These are phyloP conservation scores for Penicillium sp. DNA, from an alignment of 2,329 filamentous ascomycete genomes.

Conservation along the genomic window DNA sequence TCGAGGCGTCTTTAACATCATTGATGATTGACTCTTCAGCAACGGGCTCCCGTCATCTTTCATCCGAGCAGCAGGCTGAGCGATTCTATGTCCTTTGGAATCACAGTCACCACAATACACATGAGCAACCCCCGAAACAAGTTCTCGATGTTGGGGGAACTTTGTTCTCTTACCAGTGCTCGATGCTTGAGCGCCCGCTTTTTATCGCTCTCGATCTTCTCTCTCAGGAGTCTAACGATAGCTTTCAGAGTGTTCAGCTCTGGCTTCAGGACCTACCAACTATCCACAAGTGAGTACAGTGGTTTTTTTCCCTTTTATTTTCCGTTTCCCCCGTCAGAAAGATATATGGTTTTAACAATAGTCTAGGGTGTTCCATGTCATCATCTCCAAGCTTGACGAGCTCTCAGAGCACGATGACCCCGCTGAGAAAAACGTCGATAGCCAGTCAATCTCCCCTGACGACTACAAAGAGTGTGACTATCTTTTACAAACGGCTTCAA, in stretches of 20 bases:
- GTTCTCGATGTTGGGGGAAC: constrained; percentile 30
- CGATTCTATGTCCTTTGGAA: constrained; percentile 46
- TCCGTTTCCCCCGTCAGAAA: too few relatives aligned
- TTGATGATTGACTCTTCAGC: constrained; percentile 60
- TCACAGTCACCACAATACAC: constrained; percentile 42
- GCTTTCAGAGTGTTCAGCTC: constrained; percentile 73
- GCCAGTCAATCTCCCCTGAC: constrained; percentile 52
- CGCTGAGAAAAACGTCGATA: constrained; percentile 35
- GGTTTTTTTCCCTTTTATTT: too few relatives aligned
- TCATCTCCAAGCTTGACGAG: constrained; percentile 37
- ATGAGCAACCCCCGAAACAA: constrained; percentile 39
- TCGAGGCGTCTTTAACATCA: constrained; percentile 75
- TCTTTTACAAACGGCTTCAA: constrained; percentile 72
- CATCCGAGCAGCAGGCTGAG: constrained; percentile 38
- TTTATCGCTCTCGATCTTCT: constrained; percentile 81
- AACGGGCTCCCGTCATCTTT: constrained; percentile 27
- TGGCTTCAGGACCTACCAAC: constrained; percentile 69
- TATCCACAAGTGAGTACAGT: constrained; percentile 49
- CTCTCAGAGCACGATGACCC: constrained; percentile 30
- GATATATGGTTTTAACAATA: constrained; percentile 15
- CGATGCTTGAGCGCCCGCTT: constrained; percentile 76
- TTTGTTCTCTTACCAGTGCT: constrained; percentile 41
- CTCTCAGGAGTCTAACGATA: constrained; percentile 68
- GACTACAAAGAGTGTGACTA: constrained; percentile 78
- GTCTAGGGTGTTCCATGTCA: constrained; percentile 38